Evolutionary conservation across 371 early-diverging fungal species (phyloP), one percentile per base, ranked within the genome.

Genomic region (Caulochytrium protostelioides): DNA sequence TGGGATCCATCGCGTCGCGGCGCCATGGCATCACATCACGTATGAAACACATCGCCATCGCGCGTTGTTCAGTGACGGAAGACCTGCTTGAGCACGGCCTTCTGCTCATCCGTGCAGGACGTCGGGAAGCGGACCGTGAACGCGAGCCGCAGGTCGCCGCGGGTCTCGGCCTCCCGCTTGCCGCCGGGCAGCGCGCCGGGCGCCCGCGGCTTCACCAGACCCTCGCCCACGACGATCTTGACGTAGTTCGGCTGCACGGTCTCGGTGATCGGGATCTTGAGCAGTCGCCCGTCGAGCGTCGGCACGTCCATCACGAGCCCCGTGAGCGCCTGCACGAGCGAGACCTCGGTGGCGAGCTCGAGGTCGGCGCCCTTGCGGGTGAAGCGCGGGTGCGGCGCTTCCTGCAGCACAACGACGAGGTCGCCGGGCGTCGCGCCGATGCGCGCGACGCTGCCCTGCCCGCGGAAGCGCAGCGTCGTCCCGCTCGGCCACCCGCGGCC

Each of bases 261-360:
- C 24, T 59, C 59, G 37, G 54, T 55, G 23, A 66, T 43, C 5
- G 64, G 64, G 22, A 66, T 53, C 22, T 42, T 47, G 13, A 67
- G 39, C 14, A 46, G 15, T 17, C 62, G 41, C 4, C 50, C 55
- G 34, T 67, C 68, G 4, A 67, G 38, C 7, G 62, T 62, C 22
- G 34, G 16, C 16, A 67, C 32, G 6, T 50, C 49, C 2, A 64
- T 34, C 7, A 41, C 40, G 17, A 39, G 38, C 8, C 65, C 65
- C 0, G 48, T 44, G 10, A 67, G 41, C n/a, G 61, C 68, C 30
- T 64, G 37, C 12, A 46, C 37, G 3, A 72, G 47, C 10, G 55
- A 30, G 14, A 68, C 32, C 8, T 40, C 31, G 17, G 51, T 39
- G 6, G 37, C 32, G 32, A 41, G 39, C 8, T 55, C 37, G 23